Evolutionary conservation across 257 asterid genomes (phyloP).

Genomic region (Capsicum chinense): DNA sequence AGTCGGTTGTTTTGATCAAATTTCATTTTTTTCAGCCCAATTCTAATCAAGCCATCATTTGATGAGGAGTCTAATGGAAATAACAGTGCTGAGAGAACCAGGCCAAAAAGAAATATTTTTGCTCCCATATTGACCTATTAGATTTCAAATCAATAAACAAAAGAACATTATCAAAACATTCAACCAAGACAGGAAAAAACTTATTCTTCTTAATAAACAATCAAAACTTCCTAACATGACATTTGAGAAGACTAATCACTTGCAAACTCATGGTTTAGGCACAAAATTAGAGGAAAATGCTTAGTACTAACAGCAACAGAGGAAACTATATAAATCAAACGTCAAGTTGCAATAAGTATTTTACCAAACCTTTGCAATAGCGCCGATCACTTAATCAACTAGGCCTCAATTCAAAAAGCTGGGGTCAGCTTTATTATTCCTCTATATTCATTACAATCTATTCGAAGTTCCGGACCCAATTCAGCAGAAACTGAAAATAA

Average conservation of each 20-base stretch:
- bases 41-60: constrained; percentile 74
- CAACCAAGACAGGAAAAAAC: not conserved
- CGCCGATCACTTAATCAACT: not conserved
- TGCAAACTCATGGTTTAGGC: not conserved
- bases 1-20: constrained; percentile 70
- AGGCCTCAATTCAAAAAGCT: not conserved
- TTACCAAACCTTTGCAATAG: not conserved
- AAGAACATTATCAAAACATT: not conserved
- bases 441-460: not conserved
- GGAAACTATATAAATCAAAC: not conserved
- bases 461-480: not conserved
- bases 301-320: not conserved
- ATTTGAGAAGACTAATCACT: not conserved
- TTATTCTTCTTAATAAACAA: not conserved
- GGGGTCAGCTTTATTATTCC: not conserved
- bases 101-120: constrained; percentile 40
- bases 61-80: constrained; percentile 63
- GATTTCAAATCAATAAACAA: not conserved
- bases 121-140: constrained; percentile 68
- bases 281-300: constrained; percentile 9
- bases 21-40: constrained; percentile 80
- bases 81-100: constrained; percentile 62
- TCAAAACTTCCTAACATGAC: not conserved
- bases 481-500: not conserved
- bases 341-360: not conserved